Evolutionary conservation across 2,329 filamentous ascomycete species (phyloP).

Genomic region (Fusarium chlamydosporum): DNA sequence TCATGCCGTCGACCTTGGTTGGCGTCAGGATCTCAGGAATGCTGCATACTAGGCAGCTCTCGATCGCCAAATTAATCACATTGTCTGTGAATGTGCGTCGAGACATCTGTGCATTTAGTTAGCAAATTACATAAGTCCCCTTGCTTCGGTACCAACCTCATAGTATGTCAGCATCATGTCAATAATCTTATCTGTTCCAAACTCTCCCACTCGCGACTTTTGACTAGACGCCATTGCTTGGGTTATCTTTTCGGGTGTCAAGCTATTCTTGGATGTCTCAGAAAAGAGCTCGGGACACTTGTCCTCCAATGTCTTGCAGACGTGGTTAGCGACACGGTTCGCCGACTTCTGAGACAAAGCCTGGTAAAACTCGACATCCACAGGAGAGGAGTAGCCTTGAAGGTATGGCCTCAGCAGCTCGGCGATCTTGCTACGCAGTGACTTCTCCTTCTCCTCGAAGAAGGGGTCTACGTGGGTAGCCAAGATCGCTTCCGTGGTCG

Average conservation of each 20-base stretch:
- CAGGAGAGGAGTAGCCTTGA: slow-evolving; percentile 48
- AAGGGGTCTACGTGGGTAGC: slow-evolving; percentile 51
- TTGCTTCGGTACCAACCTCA: slow-evolving; percentile 50
- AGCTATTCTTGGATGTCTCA: background rate
- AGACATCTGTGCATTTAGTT: slow-evolving; percentile 54
- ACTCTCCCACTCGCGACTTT: slow-evolving; percentile 47
- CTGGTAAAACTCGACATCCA: slow-evolving; percentile 53
- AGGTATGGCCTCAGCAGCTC: slow-evolving; percentile 59
- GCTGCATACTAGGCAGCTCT: slow-evolving; percentile 62
- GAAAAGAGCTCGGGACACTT: slow-evolving; percentile 46
- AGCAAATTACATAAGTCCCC: background rate
- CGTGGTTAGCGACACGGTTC: slow-evolving; percentile 28
- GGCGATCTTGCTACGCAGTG: slow-evolving; percentile 55
- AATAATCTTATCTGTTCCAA: slow-evolving; percentile 58
- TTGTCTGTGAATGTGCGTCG: slow-evolving; percentile 63
- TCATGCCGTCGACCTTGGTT: slow-evolving; percentile 48
- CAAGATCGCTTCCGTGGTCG: slow-evolving; percentile 46
- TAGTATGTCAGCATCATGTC: slow-evolving; percentile 63
- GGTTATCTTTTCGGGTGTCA: slow-evolving; percentile 16
- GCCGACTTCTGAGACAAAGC: slow-evolving; percentile 12
- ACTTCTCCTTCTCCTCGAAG: slow-evolving; percentile 52
- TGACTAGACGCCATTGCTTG: slow-evolving; percentile 17
- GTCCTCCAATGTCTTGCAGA: slow-evolving; percentile 23
- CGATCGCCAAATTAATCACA: slow-evolving; percentile 62
- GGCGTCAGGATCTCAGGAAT: slow-evolving; percentile 60